Percentiles rank a stretch among this genome's conserved stretches.
Conservation (phyloP, 2,329 filamentous ascomycete genomes). For the Fusarium veterinarium region DNA sequence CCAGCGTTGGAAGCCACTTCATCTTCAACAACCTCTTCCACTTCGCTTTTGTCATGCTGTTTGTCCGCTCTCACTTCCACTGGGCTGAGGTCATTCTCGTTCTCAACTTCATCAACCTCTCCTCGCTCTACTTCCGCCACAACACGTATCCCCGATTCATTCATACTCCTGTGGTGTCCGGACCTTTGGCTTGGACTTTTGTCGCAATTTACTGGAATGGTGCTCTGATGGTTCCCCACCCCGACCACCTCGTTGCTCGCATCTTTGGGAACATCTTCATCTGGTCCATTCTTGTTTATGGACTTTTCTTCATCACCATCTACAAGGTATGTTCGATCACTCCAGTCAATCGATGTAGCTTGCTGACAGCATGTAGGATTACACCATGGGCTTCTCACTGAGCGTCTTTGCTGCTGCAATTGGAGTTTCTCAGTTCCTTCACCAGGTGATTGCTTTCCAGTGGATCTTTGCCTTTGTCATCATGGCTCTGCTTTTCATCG, state of each 20-base stretch:
- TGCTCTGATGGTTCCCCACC: slow-evolving; percentile 80
- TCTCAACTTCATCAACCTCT: slow-evolving; percentile 85
- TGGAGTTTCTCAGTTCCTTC: slow-evolving; percentile 80
- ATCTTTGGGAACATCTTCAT: slow-evolving; percentile 89
- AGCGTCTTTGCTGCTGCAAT: slow-evolving; percentile 79
- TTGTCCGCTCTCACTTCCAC: slow-evolving; percentile 80
- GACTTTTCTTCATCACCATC: slow-evolving; percentile 77
- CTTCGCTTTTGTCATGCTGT: slow-evolving; percentile 85
- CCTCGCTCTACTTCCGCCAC: slow-evolving; percentile 83
- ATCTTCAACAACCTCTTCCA: slow-evolving; percentile 87
- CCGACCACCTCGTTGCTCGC: slow-evolving; percentile 73
- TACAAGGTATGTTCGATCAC: slow-evolving; percentile 69
- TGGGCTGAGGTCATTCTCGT: slow-evolving; percentile 81
- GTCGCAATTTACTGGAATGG: slow-evolving; percentile 91
- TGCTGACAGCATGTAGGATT: slow-evolving; percentile 59
- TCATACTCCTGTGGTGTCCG: slow-evolving; percentile 79
- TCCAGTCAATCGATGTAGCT: neutral
- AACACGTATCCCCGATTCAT: slow-evolving; percentile 77
- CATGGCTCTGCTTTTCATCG: slow-evolving; percentile 78
- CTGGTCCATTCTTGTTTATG: slow-evolving; percentile 83
- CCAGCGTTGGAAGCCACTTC: slow-evolving; percentile 84
- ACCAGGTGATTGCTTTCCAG: slow-evolving; percentile 81
- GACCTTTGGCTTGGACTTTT: slow-evolving; percentile 85
- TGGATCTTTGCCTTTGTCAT: slow-evolving; percentile 94
- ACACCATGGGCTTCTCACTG: slow-evolving; percentile 83